A percentile compares a stretch with the other conserved stretches of the same genome.
phyloP scores from a whole-genome alignment of 768 basidiomycete genomes.

The Lentinus tigrinus region DNA sequence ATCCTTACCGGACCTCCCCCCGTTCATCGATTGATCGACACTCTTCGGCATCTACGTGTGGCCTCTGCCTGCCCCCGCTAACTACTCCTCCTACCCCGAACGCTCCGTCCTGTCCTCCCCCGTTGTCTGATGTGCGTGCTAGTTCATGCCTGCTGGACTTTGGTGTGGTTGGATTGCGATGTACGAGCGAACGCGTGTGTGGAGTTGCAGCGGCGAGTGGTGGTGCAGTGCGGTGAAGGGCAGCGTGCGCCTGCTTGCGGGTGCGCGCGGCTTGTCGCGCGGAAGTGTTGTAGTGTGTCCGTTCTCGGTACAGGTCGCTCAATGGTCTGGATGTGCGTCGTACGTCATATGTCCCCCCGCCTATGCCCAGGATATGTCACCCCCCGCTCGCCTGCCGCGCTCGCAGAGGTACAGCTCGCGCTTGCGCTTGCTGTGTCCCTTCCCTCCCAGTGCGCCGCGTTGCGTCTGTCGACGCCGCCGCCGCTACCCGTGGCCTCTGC shows the following conservation, averaged over 20 bases:
- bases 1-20: slow-evolving; percentile 1
- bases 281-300: not conserved
- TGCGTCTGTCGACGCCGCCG: not conserved
- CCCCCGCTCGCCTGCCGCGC: slow-evolving; percentile 4
- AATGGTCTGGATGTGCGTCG: slow-evolving; percentile 5
- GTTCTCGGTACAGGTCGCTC: slow-evolving; percentile 2
- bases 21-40: slow-evolving; percentile 9
- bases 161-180: slow-evolving; percentile 13
- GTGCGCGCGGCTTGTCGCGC: slow-evolving; percentile 21
- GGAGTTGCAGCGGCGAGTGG: slow-evolving; percentile 18
- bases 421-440: slow-evolving; percentile 15
- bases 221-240: slow-evolving; percentile 8
- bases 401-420: slow-evolving; percentile 12
- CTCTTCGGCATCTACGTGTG: slow-evolving; percentile 8
- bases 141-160: slow-evolving; percentile 22
- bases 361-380: slow-evolving; percentile 20
- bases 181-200: slow-evolving; percentile 14
- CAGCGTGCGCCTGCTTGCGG: slow-evolving; percentile 14
- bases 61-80: slow-evolving; percentile 15
- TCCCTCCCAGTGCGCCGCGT: not conserved
- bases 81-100: slow-evolving; percentile 13
- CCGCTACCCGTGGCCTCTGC: not conserved
- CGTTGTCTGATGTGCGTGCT: slow-evolving; percentile 22
- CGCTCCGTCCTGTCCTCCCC: slow-evolving; percentile 17
- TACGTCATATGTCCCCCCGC: slow-evolving; percentile 12